Conservation (phyloP, 129 eudicot genomes). For the Tagetes patula region DNA sequence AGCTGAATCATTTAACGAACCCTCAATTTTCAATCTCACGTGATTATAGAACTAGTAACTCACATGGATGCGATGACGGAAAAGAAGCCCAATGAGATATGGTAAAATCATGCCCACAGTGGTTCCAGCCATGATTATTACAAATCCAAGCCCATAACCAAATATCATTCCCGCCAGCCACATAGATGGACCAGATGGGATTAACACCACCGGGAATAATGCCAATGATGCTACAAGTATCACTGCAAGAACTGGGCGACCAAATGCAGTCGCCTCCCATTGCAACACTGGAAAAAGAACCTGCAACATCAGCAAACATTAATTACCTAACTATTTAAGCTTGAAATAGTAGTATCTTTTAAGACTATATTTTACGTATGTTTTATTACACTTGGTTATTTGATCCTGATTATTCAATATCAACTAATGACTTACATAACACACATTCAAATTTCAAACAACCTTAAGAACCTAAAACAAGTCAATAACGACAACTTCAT, state of each 20-base stretch:
- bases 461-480: slow-evolving; percentile 5
- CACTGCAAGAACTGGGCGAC: slow-evolving; percentile 83
- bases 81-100: slow-evolving; percentile 72
- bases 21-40: background rate
- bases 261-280: slow-evolving; percentile 97
- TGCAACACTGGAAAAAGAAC: slow-evolving; percentile 76
- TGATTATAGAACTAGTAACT: slow-evolving; percentile 29
- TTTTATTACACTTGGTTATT: background rate
- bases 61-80: slow-evolving; percentile 87
- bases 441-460: background rate
- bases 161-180: slow-evolving; percentile 98
- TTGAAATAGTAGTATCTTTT: background rate
- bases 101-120: slow-evolving; percentile 89
- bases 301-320: slow-evolving; percentile 40
- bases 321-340: background rate
- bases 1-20: background rate
- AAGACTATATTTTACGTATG: background rate
- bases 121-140: slow-evolving; percentile 90
- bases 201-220: slow-evolving; percentile 73
- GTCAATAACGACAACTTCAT: background rate
- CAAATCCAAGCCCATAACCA: slow-evolving; percentile 92
- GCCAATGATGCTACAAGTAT: slow-evolving; percentile 87
- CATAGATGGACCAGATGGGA: slow-evolving; percentile 96
- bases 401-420: background rate
- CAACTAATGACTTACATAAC: background rate